These are phyloP conservation scores for Globisporangium heterothallicum DNA, from an alignment of 352 stramenopile genomes.

Conservation along the genomic window DNA sequence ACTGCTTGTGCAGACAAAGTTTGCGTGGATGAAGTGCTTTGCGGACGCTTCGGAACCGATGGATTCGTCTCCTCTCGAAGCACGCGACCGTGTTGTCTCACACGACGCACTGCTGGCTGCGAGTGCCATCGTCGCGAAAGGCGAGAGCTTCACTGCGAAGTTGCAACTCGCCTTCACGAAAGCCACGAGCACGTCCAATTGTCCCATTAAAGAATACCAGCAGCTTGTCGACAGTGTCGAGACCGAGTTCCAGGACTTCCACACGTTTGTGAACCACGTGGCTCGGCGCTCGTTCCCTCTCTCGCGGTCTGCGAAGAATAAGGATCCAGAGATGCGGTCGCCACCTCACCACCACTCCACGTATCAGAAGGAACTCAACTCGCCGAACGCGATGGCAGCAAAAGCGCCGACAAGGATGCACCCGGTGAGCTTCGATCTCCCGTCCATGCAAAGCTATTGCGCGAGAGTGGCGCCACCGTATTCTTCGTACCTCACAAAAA, in stretches of 20 bases:
- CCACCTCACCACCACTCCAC: too few species aligned
- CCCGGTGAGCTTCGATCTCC: conserved; percentile 35
- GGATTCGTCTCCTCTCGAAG: too few species aligned
- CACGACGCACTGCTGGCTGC: conserved; percentile 7
- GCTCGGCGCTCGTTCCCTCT: conserved; percentile 7
- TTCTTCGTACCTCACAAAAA: conserved; percentile 36
- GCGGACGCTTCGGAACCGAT: not conserved
- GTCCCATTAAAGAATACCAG: conserved; percentile 38
- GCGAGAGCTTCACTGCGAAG: conserved; percentile 31
- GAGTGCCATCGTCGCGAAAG: conserved; percentile 32
- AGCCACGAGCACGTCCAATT: conserved; percentile 20
- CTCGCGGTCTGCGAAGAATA: too few species aligned
- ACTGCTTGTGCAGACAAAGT: conserved; percentile 44
- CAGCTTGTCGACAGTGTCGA: conserved; percentile 39
- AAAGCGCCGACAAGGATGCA: conserved; percentile 6
- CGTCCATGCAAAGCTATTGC: conserved; percentile 70
- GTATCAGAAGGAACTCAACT: conserved; percentile 1
- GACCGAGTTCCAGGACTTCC: conserved; percentile 26
- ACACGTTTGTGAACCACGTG: conserved; percentile 30
- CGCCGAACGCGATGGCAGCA: not conserved
- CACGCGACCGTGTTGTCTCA: too few species aligned
- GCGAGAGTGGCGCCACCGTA: conserved; percentile 54
- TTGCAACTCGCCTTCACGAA: conserved; percentile 38
- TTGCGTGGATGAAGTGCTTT: conserved; percentile 68
- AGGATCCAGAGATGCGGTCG: too few species aligned